These are phyloP conservation scores for Fusarium algeriense DNA, from an alignment of 2,329 filamentous ascomycete genomes.

Conservation along the genomic window DNA sequence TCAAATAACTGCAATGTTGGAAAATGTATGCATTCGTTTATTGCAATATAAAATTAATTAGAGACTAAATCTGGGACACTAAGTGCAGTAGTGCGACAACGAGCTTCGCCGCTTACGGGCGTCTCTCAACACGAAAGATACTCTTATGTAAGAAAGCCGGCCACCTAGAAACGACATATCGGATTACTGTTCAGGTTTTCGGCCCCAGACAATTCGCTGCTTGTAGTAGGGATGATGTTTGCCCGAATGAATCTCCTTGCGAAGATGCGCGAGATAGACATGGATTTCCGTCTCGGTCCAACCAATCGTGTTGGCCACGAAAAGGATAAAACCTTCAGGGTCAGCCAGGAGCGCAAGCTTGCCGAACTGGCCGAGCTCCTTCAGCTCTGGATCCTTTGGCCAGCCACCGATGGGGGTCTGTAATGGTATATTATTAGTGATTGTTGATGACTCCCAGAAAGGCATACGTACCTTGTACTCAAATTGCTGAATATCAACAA, in stretches of 20 bases:
- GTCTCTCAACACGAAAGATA: neutral
- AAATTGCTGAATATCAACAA: conserved; percentile 11
- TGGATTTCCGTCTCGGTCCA: conserved; percentile 13
- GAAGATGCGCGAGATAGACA: conserved; percentile 13
- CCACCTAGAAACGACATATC: accelerated
- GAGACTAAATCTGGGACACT: neutral
- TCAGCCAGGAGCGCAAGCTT: conserved; percentile 10
- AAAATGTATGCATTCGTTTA: neutral
- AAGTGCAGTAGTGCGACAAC: neutral
- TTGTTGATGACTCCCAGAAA: accelerated
- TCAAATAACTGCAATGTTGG: too few relatives aligned
- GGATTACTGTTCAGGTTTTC: conserved; percentile 1
- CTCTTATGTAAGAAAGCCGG: neutral
- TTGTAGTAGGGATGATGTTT: conserved; percentile 14
- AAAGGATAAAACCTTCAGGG: conserved; percentile 11
- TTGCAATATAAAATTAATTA: neutral
- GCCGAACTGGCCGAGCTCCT: conserved; percentile 8
- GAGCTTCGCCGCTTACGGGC: neutral
- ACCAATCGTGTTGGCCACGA: conserved; percentile 15
- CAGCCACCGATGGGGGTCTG: conserved; percentile 16
- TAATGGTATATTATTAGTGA: neutral
- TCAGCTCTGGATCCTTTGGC: conserved; percentile 3
- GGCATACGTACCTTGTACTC: conserved; percentile 4
- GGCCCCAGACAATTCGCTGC: conserved; percentile 13
- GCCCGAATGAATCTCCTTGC: conserved; percentile 3